phyloP scores from a whole-genome alignment of 495 filamentous ascomycete species.

The Hypoxylon rickii region DNA sequence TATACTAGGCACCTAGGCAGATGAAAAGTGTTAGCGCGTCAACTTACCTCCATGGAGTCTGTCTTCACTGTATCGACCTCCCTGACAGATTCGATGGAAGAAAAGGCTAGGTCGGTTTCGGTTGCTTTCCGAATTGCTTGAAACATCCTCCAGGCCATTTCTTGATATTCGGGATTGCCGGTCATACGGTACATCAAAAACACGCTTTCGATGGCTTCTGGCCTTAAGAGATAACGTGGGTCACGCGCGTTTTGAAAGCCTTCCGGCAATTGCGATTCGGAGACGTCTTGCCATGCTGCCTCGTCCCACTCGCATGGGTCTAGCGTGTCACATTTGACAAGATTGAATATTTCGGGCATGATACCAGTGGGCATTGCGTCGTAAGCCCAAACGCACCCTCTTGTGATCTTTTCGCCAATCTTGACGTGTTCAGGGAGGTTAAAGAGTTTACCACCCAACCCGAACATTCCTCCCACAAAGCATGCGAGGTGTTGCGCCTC shows the following conservation, averaged over 20 bases:
- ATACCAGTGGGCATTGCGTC: conserved; percentile 70
- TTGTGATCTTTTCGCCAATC: conserved; percentile 69
- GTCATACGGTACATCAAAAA: conserved; percentile 80
- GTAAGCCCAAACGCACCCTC: conserved; percentile 82
- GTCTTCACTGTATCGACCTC: conserved; percentile 33
- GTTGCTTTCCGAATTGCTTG: conserved; percentile 63
- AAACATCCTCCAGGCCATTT: conserved; percentile 81
- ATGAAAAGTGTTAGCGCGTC: neutral
- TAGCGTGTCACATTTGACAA: conserved; percentile 54
- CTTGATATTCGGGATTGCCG: conserved; percentile 66
- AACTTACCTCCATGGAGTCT: conserved; percentile 51
- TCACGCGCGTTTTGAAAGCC: conserved; percentile 39
- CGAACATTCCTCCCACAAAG: conserved; percentile 80
- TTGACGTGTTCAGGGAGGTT: conserved; percentile 66
- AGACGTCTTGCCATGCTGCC: conserved; percentile 10
- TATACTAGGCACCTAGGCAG: neutral
- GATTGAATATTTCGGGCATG: conserved; percentile 71
- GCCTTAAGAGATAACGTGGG: conserved; percentile 53
- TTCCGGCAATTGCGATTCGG: conserved; percentile 17
- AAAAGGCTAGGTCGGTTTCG: conserved; percentile 51
- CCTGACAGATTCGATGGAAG: conserved; percentile 33
- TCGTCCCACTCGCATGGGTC: conserved; percentile 36
- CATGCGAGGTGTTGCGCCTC: conserved; percentile 50
- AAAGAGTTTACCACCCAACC: conserved; percentile 71
- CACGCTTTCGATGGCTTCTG: conserved; percentile 73